These are phyloP conservation scores for Neofusicoccum sp. DNA, from an alignment of 2,329 filamentous ascomycete species.

Conservation along the genomic window DNA sequence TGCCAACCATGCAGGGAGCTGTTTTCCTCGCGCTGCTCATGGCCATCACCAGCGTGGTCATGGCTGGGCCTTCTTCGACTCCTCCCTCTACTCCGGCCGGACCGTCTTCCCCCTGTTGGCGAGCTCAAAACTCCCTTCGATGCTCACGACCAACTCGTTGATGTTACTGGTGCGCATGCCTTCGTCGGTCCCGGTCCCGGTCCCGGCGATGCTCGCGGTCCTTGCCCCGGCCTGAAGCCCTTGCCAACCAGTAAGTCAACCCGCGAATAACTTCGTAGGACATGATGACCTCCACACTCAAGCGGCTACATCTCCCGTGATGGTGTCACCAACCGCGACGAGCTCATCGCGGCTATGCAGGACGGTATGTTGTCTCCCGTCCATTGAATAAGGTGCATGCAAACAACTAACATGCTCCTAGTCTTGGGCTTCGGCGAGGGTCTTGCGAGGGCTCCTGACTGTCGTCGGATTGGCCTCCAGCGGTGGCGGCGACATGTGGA, in stretches of 20 bases:
- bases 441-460: constrained; percentile 8
- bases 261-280: background rate
- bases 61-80: too few species aligned
- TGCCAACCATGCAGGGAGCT: background rate
- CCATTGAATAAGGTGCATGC: too few species aligned
- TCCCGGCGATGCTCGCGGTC: background rate
- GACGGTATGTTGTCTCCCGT: constrained; percentile 34
- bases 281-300: background rate
- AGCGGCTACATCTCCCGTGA: background rate
- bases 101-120: background rate
- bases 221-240: constrained; percentile 10
- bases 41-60: background rate
- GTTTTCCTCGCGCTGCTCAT: background rate
- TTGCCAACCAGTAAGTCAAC: constrained; percentile 17
- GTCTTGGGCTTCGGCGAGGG: background rate
- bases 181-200: constrained; percentile 2
- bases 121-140: background rate
- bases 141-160: background rate
- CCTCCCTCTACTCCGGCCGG: background rate
- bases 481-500: constrained; percentile 51
- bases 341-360: constrained; percentile 10
- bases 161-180: background rate
- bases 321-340: background rate
- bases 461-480: constrained; percentile 48
- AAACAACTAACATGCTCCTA: background rate